Percentiles rank a stretch among this genome's conserved stretches.
Evolutionary conservation across 495 filamentous ascomycete genomes (phyloP).

Genomic region (Parmelia sp.): DNA sequence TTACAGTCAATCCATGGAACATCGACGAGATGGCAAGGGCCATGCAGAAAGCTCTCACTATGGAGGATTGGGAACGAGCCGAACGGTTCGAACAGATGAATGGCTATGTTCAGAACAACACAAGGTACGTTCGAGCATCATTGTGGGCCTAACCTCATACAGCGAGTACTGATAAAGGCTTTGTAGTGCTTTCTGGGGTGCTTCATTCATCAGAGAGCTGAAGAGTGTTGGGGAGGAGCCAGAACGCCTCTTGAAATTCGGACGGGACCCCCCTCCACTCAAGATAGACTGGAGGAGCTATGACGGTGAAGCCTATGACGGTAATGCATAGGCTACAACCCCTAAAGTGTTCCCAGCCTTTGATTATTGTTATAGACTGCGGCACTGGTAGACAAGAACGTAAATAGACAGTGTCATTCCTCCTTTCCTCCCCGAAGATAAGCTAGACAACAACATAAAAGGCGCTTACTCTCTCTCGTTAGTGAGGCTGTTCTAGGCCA

Average conservation of each 20-base stretch:
- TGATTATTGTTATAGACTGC: not conserved
- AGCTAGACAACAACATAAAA: not conserved
- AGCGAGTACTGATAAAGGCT: conserved; percentile 17
- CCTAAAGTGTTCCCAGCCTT: not conserved
- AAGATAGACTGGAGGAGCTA: conserved; percentile 23
- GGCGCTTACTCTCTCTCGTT: not conserved
- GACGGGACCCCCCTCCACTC: conserved; percentile 16
- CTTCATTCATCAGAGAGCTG: conserved; percentile 84
- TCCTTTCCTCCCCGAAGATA: not conserved
- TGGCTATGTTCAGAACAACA: conserved; percentile 84
- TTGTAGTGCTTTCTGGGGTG: conserved; percentile 88
- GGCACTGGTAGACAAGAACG: not conserved
- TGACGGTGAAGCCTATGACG: conserved; percentile 20
- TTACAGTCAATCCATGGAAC: conserved; percentile 91
- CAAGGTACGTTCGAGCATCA: conserved; percentile 45
- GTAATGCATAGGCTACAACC: not conserved
- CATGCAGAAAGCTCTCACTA: conserved; percentile 76
- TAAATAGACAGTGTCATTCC: not conserved
- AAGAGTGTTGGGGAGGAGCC: conserved; percentile 46
- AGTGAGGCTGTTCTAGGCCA: not conserved
- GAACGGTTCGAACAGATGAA: conserved; percentile 75
- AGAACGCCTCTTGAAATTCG: conserved; percentile 18
- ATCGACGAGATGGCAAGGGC: conserved; percentile 80
- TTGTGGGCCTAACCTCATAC: not conserved
- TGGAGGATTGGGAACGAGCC: conserved; percentile 75